Percentiles rank a stretch among this genome's conserved stretches.
phyloP scores from a whole-genome alignment of 2,329 filamentous ascomycete species.

The Ambrosiella beaveri region DNA sequence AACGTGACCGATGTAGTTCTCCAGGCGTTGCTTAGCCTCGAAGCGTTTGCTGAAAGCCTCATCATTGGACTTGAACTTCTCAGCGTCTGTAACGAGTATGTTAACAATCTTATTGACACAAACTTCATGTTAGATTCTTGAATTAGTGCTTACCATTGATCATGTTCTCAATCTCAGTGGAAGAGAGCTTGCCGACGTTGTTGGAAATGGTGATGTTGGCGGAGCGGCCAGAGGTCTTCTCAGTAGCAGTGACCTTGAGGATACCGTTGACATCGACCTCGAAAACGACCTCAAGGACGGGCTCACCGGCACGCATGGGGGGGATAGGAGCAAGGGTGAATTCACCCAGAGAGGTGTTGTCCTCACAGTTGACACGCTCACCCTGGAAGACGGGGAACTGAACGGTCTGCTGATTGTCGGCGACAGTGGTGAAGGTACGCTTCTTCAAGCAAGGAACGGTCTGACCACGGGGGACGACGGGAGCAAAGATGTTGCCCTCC shows the following conservation, averaged over 20 bases:
- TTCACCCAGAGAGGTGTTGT: conserved; percentile 95
- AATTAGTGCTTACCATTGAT: conserved; percentile 47
- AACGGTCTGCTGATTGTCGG: conserved; percentile 60
- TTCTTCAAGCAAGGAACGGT: conserved; percentile 73
- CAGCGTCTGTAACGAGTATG: conserved; percentile 43
- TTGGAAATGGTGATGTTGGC: conserved; percentile 99
- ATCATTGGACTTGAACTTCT: conserved; percentile 96
- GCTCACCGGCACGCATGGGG: conserved; percentile 84
- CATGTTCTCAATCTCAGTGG: conserved; percentile 92
- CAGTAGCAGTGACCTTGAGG: conserved; percentile 95
- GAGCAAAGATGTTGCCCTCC: conserved; percentile 98
- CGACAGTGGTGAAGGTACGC: conserved; percentile 75
- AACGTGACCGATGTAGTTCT: conserved; percentile 95
- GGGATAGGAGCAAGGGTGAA: conserved; percentile 84
- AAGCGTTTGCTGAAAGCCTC: conserved; percentile 99
- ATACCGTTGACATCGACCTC: conserved; percentile 99
- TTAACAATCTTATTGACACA: conserved; percentile 6
- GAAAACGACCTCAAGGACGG: conserved; percentile 93
- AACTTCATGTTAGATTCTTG: not conserved
- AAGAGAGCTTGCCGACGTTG: conserved; percentile 96
- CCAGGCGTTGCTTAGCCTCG: conserved; percentile 96
- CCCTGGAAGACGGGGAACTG: conserved; percentile 92
- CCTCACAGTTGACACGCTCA: conserved; percentile 93
- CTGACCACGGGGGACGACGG: conserved; percentile 66
- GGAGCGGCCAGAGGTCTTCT: conserved; percentile 94